Conservation (phyloP, 805 yeast genomes). For the Pichia nakasei region DNA sequence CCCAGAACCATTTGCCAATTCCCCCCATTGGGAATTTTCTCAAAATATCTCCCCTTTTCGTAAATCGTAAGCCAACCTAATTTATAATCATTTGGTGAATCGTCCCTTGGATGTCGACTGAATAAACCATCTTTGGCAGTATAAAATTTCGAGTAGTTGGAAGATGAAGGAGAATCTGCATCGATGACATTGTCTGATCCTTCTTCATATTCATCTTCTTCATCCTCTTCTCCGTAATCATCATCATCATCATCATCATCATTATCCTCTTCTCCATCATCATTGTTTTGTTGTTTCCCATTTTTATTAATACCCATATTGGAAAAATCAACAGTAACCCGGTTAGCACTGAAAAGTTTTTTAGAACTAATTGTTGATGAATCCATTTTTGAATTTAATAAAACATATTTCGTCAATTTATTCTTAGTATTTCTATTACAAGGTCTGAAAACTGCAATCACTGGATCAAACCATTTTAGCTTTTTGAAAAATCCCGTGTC, state of each 20-base stretch:
- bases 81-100: slow-evolving; percentile 50
- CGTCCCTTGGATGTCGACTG: slow-evolving; percentile 44
- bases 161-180: background rate
- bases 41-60: slow-evolving; percentile 32
- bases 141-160: slow-evolving; percentile 22
- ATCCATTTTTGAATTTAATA: slow-evolving; percentile 10
- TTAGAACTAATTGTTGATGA: background rate
- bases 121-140: slow-evolving; percentile 50
- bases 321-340: slow-evolving; percentile 9
- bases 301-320: background rate
- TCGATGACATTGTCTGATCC: slow-evolving; percentile 6
- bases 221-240: slow-evolving; percentile 13
- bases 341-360: slow-evolving; percentile 7
- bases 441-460: slow-evolving; percentile 22
- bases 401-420: slow-evolving; percentile 21
- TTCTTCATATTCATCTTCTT: slow-evolving; percentile 10
- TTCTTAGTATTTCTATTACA: slow-evolving; percentile 23
- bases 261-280: slow-evolving; percentile 5
- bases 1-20: slow-evolving; percentile 50
- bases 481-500: slow-evolving; percentile 14
- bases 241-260: slow-evolving; percentile 11
- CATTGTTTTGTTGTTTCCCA: background rate
- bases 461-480: slow-evolving; percentile 21
- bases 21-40: slow-evolving; percentile 33
- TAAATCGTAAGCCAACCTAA: slow-evolving; percentile 59